Conservation (phyloP, 495 filamentous ascomycete species). For the Penicillium antarcticum region DNA sequence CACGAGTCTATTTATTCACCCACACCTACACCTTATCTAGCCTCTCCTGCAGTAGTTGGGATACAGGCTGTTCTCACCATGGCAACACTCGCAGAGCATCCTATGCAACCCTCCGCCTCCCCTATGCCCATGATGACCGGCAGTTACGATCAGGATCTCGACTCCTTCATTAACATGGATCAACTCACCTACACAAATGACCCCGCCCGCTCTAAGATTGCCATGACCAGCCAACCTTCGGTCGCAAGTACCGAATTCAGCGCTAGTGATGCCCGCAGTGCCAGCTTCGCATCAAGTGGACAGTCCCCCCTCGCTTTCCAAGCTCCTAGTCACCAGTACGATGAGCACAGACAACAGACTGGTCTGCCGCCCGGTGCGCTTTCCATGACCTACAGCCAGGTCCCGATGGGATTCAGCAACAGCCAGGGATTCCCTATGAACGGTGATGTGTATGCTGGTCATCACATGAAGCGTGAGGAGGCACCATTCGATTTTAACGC, state of each 20-base stretch:
- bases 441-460: constrained; percentile 42
- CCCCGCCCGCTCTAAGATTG: constrained; percentile 36
- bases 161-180: constrained; percentile 50
- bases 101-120: constrained; percentile 22
- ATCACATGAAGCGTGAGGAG: constrained; percentile 51
- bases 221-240: constrained; percentile 34
- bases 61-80: constrained; percentile 22
- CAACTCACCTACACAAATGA: constrained; percentile 46
- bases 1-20: not conserved
- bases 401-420: constrained; percentile 50
- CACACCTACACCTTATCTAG: not conserved
- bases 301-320: constrained; percentile 58
- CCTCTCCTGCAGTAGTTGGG: constrained; percentile 1
- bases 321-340: constrained; percentile 89
- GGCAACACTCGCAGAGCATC: constrained; percentile 43
- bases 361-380: constrained; percentile 78
- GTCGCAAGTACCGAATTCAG: constrained; percentile 38
- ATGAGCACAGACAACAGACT: constrained; percentile 87
- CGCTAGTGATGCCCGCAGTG: constrained; percentile 34
- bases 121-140: constrained; percentile 28
- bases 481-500: constrained; percentile 52
- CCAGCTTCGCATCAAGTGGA: constrained; percentile 39
- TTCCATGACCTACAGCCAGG: constrained; percentile 63
- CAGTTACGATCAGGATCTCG: constrained; percentile 46
- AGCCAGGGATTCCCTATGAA: constrained; percentile 43